Percentiles rank a stretch among this genome's conserved stretches.
These are phyloP conservation scores for Casuarina glauca DNA, from an alignment of 306 rosid genomes.

Conservation along the genomic window DNA sequence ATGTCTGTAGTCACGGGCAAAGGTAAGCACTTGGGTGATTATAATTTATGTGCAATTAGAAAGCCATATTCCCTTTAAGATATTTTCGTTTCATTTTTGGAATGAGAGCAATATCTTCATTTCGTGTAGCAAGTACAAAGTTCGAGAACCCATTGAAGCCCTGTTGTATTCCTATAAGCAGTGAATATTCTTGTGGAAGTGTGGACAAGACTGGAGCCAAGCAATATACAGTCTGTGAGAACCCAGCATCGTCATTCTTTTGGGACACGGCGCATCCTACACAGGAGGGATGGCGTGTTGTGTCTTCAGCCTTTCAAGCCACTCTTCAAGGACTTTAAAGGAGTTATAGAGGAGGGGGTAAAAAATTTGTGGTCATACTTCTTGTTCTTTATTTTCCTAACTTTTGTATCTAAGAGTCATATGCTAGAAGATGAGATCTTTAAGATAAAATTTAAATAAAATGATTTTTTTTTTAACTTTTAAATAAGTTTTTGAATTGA, in stretches of 20 bases:
- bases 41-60: too few relatives aligned
- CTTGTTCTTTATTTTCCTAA: neutral
- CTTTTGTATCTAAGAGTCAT: neutral
- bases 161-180: constrained; percentile 24
- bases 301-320: constrained; percentile 9
- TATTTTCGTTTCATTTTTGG: too few relatives aligned
- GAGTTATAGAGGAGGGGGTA: neutral
- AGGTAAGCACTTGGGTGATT: constrained; percentile 34
- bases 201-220: constrained; percentile 19
- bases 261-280: constrained; percentile 31
- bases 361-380: neutral
- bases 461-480: neutral
- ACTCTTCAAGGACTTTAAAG: neutral
- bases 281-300: constrained; percentile 34
- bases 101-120: neutral
- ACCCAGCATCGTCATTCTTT: constrained; percentile 27
- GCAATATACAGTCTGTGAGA: constrained; percentile 22
- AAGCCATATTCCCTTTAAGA: too few relatives aligned
- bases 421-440: too few relatives aligned
- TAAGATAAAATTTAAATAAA: neutral
- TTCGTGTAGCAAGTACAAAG: neutral
- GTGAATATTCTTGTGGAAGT: constrained; percentile 15
- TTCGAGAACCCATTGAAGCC: constrained; percentile 19
- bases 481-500: too few relatives aligned
- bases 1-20: constrained; percentile 38